A percentile compares a stretch with the other conserved stretches of the same genome.
These are phyloP conservation scores for Hygrophila difformis DNA, from an alignment of 257 asterid species.

Conservation along the genomic window DNA sequence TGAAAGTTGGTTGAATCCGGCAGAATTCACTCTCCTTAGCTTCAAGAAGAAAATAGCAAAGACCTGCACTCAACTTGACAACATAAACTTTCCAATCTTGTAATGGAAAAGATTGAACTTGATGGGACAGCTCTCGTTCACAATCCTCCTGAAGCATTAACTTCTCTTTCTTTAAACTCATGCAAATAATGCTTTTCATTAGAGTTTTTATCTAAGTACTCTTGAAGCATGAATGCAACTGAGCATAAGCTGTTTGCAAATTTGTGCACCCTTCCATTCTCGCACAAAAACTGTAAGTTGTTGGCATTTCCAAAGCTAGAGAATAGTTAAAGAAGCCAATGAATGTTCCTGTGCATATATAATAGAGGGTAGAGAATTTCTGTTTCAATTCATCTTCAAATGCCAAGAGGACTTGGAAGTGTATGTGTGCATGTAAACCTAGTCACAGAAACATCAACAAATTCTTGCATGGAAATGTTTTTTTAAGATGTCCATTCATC, in stretches of 20 bases:
- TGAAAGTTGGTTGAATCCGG: constrained; percentile 32
- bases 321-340: constrained; percentile 50
- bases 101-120: constrained; percentile 24
- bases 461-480: background rate
- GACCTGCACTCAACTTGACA: constrained; percentile 56
- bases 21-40: constrained; percentile 37
- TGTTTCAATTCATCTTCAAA: constrained; percentile 8
- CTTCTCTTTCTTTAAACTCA: constrained; percentile 29
- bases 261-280: constrained; percentile 94
- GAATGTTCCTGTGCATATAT: constrained; percentile 7
- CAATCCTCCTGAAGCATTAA: constrained; percentile 25
- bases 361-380: constrained; percentile 11
- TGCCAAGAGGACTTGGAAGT: constrained; percentile 13
- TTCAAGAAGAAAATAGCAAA: constrained; percentile 67
- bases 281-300: constrained; percentile 92
- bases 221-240: constrained; percentile 87
- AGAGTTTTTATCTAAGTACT: constrained; percentile 29
- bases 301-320: constrained; percentile 83
- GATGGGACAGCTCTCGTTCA: constrained; percentile 27
- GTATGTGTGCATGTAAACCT: background rate
- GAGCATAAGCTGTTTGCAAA: constrained; percentile 97
- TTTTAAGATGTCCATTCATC: constrained; percentile 6
- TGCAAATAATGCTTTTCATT: constrained; percentile 23
- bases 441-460: too few relatives aligned
- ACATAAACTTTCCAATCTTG: constrained; percentile 70